A percentile compares a stretch with the other conserved stretches of the same genome.
phyloP scores from a whole-genome alignment of 345 rosid genomes.

The Nephelium lappaceum region DNA sequence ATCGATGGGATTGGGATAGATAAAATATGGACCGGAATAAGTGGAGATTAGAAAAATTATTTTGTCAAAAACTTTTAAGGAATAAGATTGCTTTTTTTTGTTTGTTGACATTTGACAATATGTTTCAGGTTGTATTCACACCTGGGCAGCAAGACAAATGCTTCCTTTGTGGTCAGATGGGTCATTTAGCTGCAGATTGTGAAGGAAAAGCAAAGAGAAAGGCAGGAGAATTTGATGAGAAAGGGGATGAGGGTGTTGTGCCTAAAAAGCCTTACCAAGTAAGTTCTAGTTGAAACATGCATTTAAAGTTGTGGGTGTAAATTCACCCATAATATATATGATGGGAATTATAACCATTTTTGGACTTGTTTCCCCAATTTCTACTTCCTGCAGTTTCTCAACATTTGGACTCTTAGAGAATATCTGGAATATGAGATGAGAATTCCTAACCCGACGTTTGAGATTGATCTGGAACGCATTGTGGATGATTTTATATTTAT shows the following conservation, averaged over 20 bases:
- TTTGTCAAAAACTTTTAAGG: neutral
- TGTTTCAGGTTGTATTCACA: slow-evolving; percentile 67
- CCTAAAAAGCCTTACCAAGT: slow-evolving; percentile 96
- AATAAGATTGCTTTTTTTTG: neutral
- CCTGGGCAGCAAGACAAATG: slow-evolving; percentile 86
- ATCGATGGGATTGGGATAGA: neutral
- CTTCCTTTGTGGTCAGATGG: slow-evolving; percentile 94
- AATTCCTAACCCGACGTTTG: slow-evolving; percentile 51
- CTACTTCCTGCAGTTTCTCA: slow-evolving; percentile 64
- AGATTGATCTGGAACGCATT: slow-evolving; percentile 65
- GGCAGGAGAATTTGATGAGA: slow-evolving; percentile 94
- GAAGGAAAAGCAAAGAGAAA: slow-evolving; percentile 88
- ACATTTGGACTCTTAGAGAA: slow-evolving; percentile 93
- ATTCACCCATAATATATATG: neutral
- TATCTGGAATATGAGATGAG: slow-evolving; percentile 84
- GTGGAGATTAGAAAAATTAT: no score
- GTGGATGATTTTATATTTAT: slow-evolving; percentile 97
- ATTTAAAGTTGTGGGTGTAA: neutral
- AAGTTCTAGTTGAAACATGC: slow-evolving; percentile 7
- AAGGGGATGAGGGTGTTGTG: slow-evolving; percentile 58
- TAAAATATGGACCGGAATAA: neutral
- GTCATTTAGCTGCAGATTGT: slow-evolving; percentile 86
- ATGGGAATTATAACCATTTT: neutral
- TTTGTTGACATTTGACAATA: neutral
- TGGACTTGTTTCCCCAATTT: neutral